phyloP scores from a whole-genome alignment of 129 eudicot species.

The Artemisia annua region DNA sequence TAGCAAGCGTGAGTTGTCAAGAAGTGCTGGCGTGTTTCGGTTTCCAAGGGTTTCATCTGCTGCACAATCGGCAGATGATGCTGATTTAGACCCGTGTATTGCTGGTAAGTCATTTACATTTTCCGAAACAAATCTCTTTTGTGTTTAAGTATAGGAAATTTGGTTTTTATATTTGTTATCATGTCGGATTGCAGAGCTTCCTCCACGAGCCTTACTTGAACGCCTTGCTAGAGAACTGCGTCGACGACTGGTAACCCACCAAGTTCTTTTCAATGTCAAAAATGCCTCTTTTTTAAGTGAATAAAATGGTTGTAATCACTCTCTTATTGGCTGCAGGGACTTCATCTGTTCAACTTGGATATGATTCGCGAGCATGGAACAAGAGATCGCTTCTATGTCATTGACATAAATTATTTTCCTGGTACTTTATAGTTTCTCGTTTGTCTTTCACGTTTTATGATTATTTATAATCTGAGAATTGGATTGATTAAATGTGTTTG shows the following conservation, averaged over 20 bases:
- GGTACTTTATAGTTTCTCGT: slow-evolving; percentile 40
- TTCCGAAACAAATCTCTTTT: not conserved
- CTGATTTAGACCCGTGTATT: slow-evolving; percentile 86
- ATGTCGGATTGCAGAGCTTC: slow-evolving; percentile 67
- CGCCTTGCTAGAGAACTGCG: slow-evolving; percentile 88
- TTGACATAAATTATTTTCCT: slow-evolving; percentile 95
- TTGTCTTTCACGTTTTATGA: not conserved
- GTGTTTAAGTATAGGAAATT: not conserved
- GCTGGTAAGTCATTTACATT: slow-evolving; percentile 48
- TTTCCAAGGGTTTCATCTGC: slow-evolving; percentile 98
- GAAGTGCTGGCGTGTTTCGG: slow-evolving; percentile 73
- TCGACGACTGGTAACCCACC: slow-evolving; percentile 61
- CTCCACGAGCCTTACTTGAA: slow-evolving; percentile 91
- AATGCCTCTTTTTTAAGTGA: too few relatives aligned
- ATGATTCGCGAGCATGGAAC: slow-evolving; percentile 94
- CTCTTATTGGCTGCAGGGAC: slow-evolving; percentile 55
- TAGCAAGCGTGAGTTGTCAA: slow-evolving; percentile 68
- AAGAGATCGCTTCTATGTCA: slow-evolving; percentile 73
- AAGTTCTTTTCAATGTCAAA: too few relatives aligned
- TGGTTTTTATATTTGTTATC: not conserved
- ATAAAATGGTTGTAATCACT: not conserved
- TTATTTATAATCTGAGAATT: not conserved
- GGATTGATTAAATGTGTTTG: not conserved
- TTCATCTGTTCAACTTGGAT: slow-evolving; percentile 89
- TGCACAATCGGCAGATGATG: slow-evolving; percentile 96